Percentiles rank a stretch among this genome's conserved stretches.
Evolutionary conservation across 2,329 filamentous ascomycete genomes (phyloP).

Genomic region (Akanthomyces dipterigenus): DNA sequence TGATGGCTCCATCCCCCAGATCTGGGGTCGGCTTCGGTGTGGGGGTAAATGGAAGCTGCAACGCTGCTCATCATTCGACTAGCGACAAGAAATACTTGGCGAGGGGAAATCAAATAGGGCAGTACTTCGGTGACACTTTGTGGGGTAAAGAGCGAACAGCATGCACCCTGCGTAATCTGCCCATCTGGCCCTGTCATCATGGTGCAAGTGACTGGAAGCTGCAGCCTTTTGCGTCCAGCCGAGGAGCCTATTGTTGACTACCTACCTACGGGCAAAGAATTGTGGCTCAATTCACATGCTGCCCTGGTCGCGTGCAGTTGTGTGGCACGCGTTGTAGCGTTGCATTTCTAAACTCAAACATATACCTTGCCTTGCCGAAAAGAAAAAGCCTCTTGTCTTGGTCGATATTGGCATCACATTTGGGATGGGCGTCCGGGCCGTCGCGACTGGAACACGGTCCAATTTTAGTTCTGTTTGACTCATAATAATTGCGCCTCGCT

Average conservation of each 20-base stretch:
- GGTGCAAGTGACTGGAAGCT: too few species aligned
- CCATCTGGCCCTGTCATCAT: too few species aligned
- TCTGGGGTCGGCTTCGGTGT: background rate
- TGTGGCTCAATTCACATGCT: background rate
- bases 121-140: slow-evolving; percentile 5
- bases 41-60: background rate
- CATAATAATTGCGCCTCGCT: background rate
- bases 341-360: background rate
- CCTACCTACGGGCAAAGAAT: too few species aligned
- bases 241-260: too few species aligned
- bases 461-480: too few species aligned
- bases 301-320: background rate
- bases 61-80: background rate
- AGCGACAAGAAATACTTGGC: background rate
- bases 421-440: background rate
- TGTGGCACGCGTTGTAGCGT: background rate
- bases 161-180: background rate
- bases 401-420: background rate
- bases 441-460: too few species aligned
- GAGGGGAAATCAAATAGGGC: background rate
- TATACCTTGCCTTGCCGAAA: too few species aligned
- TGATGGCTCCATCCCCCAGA: background rate
- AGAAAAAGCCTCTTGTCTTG: background rate
- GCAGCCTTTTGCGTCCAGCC: background rate
- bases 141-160: background rate